Percentiles rank a stretch among this genome's conserved stretches.
Evolutionary conservation across 2,329 filamentous ascomycete genomes (phyloP).

Genomic region (Monosporascus sp.): DNA sequence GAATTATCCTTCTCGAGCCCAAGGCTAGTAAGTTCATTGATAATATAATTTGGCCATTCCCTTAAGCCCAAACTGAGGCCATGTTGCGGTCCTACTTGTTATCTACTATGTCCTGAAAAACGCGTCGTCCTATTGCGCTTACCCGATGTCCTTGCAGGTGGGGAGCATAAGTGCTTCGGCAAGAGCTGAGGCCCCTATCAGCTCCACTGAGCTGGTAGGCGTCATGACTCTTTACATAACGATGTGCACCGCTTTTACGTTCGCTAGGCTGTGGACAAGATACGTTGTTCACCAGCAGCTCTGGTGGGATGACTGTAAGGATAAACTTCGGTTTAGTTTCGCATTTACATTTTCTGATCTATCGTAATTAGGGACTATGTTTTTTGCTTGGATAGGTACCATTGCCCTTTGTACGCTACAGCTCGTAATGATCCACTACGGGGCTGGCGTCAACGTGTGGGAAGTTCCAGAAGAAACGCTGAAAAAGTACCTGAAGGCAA

Average conservation of each 20-base stretch:
- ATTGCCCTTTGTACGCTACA: constrained; percentile 10
- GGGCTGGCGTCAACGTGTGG: constrained; percentile 14
- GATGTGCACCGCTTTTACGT: constrained; percentile 17
- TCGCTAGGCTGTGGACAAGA: constrained; percentile 13
- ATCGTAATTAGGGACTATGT: constrained; percentile 11
- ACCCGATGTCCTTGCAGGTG: not conserved
- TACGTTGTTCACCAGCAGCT: constrained; percentile 16
- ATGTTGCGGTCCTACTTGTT: not conserved
- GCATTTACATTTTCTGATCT: not conserved
- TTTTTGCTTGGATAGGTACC: constrained; percentile 14
- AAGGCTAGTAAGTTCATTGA: no score
- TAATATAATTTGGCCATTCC: no score
- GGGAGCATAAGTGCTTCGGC: constrained; percentile 9
- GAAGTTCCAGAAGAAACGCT: constrained; percentile 12
- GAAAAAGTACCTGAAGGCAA: constrained; percentile 7
- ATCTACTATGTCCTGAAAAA: not conserved
- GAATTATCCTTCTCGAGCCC: no score
- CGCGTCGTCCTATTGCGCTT: not conserved
- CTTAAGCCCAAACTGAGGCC: no score
- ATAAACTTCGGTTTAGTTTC: not conserved
- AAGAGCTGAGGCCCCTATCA: constrained; percentile 8
- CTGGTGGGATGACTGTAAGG: constrained; percentile 23
- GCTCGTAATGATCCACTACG: constrained; percentile 12
- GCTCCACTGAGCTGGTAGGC: constrained; percentile 7
- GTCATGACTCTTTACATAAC: constrained; percentile 20